Percentiles rank a stretch among this genome's conserved stretches.
Conservation (phyloP, 805 yeast genomes). For the Torulaspora microellipsoides region DNA sequence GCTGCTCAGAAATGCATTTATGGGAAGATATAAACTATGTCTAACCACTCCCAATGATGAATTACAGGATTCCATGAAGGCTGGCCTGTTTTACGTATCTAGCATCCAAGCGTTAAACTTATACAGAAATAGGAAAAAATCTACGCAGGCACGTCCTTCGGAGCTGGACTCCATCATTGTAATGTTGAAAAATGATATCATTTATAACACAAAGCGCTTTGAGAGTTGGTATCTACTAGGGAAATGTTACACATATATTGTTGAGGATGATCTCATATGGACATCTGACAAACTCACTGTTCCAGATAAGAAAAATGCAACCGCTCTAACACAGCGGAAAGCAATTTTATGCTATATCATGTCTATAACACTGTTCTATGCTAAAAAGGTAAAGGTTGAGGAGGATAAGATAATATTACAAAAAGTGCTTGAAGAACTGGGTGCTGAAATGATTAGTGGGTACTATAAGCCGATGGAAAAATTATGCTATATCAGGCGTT, state of each 20-base stretch:
- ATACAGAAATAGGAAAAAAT: constrained; percentile 58
- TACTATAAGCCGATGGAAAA: constrained; percentile 61
- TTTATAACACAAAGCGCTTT: constrained; percentile 59
- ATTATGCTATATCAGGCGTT: constrained; percentile 43
- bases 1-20: constrained; percentile 45
- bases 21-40: constrained; percentile 42
- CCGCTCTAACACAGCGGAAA: constrained; percentile 63
- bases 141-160: constrained; percentile 75
- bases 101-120: constrained; percentile 31
- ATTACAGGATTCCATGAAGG: constrained; percentile 51
- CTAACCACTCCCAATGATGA: constrained; percentile 33
- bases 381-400: neutral
- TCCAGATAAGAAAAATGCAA: constrained; percentile 52
- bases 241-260: constrained; percentile 68
- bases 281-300: constrained; percentile 75
- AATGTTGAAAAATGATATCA: constrained; percentile 60
- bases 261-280: constrained; percentile 91
- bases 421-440: constrained; percentile 23
- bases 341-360: constrained; percentile 68
- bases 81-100: constrained; percentile 50
- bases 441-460: constrained; percentile 43
- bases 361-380: constrained; percentile 40
- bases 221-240: constrained; percentile 89
- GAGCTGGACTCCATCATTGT: constrained; percentile 73
- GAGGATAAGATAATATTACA: constrained; percentile 20